phyloP scores from a whole-genome alignment of 352 stramenopile species.

The Globisporangium parvum region DNA sequence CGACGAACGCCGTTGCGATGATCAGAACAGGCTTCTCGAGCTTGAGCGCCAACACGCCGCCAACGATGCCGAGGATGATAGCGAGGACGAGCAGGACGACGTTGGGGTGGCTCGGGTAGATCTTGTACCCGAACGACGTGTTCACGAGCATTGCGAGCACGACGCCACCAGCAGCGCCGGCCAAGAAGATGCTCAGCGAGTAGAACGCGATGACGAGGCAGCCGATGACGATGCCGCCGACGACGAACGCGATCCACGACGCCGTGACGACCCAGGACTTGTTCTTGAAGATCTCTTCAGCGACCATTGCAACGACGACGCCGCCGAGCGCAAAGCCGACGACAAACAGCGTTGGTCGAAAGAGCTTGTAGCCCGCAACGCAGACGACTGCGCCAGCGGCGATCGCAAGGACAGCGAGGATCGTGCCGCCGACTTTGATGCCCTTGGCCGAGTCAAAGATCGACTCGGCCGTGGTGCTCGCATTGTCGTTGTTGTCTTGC shows the following conservation, averaged over 20 bases:
- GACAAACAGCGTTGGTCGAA: slow-evolving; percentile 48
- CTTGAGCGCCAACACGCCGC: slow-evolving; percentile 34
- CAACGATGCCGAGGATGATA: slow-evolving; percentile 30
- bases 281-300: slow-evolving; percentile 35
- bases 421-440: slow-evolving; percentile 27
- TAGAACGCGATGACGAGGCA: slow-evolving; percentile 44
- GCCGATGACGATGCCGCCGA: slow-evolving; percentile 41
- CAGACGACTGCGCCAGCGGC: slow-evolving; percentile 29
- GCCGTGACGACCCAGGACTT: slow-evolving; percentile 46
- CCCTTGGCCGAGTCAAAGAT: slow-evolving; percentile 34
- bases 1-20: slow-evolving; percentile 43
- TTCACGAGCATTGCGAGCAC: slow-evolving; percentile 42
- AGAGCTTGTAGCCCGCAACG: slow-evolving; percentile 50
- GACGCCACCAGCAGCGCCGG: slow-evolving; percentile 42
- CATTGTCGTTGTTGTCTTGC: slow-evolving; percentile 10
- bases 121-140: slow-evolving; percentile 49
- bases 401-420: slow-evolving; percentile 38
- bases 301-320: slow-evolving; percentile 28
- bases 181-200: slow-evolving; percentile 47
- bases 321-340: slow-evolving; percentile 48
- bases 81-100: slow-evolving; percentile 42
- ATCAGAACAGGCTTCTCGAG: slow-evolving; percentile 54
- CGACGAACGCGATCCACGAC: slow-evolving; percentile 54
- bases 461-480: slow-evolving; percentile 25
- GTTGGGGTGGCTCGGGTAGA: slow-evolving; percentile 45